These are phyloP conservation scores for Ustilago trichophora DNA, from an alignment of 1,284 basidiomycete species.

Conservation along the genomic window DNA sequence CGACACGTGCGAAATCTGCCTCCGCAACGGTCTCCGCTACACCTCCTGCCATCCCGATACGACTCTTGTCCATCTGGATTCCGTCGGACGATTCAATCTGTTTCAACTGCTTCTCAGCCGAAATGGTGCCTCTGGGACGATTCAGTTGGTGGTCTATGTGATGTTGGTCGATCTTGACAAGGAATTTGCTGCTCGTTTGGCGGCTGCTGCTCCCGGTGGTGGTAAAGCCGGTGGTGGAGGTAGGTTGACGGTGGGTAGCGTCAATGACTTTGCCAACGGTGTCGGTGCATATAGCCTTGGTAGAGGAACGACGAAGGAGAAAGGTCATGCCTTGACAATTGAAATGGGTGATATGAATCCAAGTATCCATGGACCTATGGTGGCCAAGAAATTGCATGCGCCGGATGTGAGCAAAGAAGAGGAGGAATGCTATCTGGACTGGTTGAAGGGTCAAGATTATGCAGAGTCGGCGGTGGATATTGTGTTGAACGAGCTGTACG, in stretches of 20 bases:
- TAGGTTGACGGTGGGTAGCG: too few relatives aligned
- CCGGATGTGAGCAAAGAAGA: not conserved
- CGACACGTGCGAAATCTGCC: conserved; percentile 16
- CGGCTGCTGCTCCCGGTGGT: too few relatives aligned
- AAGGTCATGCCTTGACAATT: too few relatives aligned
- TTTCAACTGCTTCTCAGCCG: not conserved
- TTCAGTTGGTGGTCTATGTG: not conserved
- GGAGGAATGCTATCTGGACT: conserved; percentile 4
- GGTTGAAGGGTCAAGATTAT: not conserved
- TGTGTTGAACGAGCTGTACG: conserved; percentile 33
- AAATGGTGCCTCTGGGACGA: not conserved
- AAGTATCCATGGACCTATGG: too few relatives aligned
- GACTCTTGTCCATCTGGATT: conserved; percentile 1
- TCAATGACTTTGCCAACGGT: too few relatives aligned
- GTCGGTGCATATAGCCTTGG: too few relatives aligned
- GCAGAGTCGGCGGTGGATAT: not conserved
- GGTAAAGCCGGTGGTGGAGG: too few relatives aligned
- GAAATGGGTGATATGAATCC: too few relatives aligned
- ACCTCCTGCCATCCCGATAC: not conserved
- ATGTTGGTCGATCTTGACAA: too few relatives aligned
- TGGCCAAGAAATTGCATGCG: too few relatives aligned
- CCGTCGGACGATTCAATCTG: not conserved
- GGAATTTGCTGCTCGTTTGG: too few relatives aligned
- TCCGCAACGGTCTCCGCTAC: conserved; percentile 10
- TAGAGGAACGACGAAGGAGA: too few relatives aligned